Base-by-base conservation (phyloP, 495 filamentous ascomycete species). In the Hypoxylon subgilvum region DNA sequence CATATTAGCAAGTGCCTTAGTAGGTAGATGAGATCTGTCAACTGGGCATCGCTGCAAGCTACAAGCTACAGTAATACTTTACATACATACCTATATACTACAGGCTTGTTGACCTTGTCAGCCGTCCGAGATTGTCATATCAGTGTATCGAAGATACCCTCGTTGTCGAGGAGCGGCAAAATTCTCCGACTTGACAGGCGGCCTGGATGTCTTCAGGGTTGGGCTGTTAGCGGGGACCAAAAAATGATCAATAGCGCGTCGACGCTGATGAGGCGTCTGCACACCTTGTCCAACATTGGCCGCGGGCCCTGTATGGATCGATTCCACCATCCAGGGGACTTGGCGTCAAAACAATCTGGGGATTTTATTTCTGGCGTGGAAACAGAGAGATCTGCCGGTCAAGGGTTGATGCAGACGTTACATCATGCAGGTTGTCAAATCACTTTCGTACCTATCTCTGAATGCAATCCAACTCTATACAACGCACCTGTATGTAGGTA, bases 381-480 rank as follows among this genome's bases (percentile, higher is more conserved):
- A 43, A 63, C 47, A 8, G 39, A 28, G 52, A 65, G 66, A 72
- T 72, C 69, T 72, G 58, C 67, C 67, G 69, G 61, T 52, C 67
- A 65, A 67, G 69, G 69, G 60, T 72, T 55, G 61, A 67, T 63
- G 64, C 63, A 67, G 58, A 50, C 55, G 23, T 64, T 59, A 64
- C 54, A 64, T 64, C 61, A 64, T 59, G 54, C 54, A 58, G 61
- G 54, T 50, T 31, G 43, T 54, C 49, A 45, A 51, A 23, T 22
- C 39, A 43, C 3, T 17, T 34, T 14, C n/a, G n/a, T n/a, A n/a
- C n/a, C n/a, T n/a, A n/a, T n/a, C n/a, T n/a, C 31, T 45, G 21
- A 34, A 39, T 48, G 9, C 18, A 14, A 23, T 21, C 32, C 22
- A 54, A 36, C 38, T 23, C 6, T 23, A 23, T 14, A 27, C 30